Percentiles rank a stretch among this genome's conserved stretches.
phyloP scores from a whole-genome alignment of 179 eudicot species.

The Camellia oleifera region DNA sequence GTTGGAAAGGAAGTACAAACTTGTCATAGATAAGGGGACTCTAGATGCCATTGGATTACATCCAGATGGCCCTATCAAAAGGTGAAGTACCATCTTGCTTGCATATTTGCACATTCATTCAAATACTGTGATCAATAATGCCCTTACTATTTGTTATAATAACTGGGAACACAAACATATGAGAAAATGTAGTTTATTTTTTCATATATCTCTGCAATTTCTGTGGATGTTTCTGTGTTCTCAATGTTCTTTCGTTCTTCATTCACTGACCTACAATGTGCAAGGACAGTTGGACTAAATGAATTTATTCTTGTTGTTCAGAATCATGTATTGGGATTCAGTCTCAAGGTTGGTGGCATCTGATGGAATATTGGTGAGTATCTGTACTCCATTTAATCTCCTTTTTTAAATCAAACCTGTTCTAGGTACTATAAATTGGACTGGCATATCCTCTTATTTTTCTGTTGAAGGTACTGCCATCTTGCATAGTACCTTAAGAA shows the following conservation, averaged over 20 bases:
- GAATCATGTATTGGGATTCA: constrained; percentile 95
- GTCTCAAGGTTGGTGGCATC: constrained; percentile 73
- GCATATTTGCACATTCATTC: neutral
- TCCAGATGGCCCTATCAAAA: constrained; percentile 88
- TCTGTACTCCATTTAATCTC: constrained; percentile 12
- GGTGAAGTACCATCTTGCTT: constrained; percentile 32
- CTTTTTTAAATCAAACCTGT: neutral
- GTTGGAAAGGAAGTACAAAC: constrained; percentile 57
- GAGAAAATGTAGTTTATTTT: neutral
- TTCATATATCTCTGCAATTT: neutral
- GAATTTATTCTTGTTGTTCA: constrained; percentile 23
- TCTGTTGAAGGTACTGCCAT: neutral
- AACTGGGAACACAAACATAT: neutral
- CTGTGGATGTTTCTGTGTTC: neutral
- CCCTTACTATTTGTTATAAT: neutral
- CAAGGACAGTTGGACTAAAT: neutral
- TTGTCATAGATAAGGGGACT: constrained; percentile 86
- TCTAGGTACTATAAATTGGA: neutral
- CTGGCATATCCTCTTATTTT: neutral
- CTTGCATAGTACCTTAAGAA: neutral
- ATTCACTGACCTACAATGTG: no score
- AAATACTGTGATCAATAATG: neutral
- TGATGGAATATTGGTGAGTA: constrained; percentile 82
- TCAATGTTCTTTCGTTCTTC: neutral
- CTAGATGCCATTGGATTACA: constrained; percentile 93